Conservation (phyloP, 495 filamentous ascomycete genomes). For the Talaromyces thailandensis region DNA sequence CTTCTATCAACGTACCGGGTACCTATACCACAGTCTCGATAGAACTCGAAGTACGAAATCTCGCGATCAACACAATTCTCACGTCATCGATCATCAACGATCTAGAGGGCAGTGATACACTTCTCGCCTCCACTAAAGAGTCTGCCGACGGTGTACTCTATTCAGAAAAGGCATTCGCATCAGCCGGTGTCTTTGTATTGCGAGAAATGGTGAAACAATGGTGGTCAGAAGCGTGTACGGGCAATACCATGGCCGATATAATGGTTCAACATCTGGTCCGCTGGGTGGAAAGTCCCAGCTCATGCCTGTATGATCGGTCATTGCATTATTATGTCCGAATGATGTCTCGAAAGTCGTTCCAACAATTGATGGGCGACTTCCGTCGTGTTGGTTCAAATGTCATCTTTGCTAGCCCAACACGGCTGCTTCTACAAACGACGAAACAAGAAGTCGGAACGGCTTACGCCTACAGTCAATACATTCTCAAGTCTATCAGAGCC, state of each 20-base stretch:
- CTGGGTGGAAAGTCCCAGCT: conserved; percentile 87
- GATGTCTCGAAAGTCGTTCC: conserved; percentile 93
- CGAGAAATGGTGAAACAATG: conserved; percentile 98
- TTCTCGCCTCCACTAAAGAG: conserved; percentile 40
- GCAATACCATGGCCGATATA: conserved; percentile 88
- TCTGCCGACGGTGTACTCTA: conserved; percentile 58
- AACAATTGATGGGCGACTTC: conserved; percentile 96
- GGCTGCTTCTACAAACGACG: conserved; percentile 87
- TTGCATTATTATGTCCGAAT: conserved; percentile 96
- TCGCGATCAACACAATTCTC: conserved; percentile 95
- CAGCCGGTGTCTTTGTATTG: conserved; percentile 78
- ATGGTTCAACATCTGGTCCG: conserved; percentile 97
- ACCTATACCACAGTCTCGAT: conserved; percentile 96
- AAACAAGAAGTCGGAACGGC: conserved; percentile 97
- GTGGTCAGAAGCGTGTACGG: conserved; percentile 92
- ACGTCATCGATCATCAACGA: conserved; percentile 98
- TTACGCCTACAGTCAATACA: conserved; percentile 93
- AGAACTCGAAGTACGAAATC: conserved; percentile 85
- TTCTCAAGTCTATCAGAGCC: conserved; percentile 87
- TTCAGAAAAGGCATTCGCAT: conserved; percentile 87
- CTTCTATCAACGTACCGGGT: conserved; percentile 81
- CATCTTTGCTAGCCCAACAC: conserved; percentile 80
- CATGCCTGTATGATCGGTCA: conserved; percentile 92
- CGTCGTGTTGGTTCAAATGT: conserved; percentile 89
- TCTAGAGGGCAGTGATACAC: conserved; percentile 72